A percentile compares a stretch with the other conserved stretches of the same genome.
Conservation (phyloP, 2,329 filamentous ascomycete species). For the Neopestalotiopsis sp. region DNA sequence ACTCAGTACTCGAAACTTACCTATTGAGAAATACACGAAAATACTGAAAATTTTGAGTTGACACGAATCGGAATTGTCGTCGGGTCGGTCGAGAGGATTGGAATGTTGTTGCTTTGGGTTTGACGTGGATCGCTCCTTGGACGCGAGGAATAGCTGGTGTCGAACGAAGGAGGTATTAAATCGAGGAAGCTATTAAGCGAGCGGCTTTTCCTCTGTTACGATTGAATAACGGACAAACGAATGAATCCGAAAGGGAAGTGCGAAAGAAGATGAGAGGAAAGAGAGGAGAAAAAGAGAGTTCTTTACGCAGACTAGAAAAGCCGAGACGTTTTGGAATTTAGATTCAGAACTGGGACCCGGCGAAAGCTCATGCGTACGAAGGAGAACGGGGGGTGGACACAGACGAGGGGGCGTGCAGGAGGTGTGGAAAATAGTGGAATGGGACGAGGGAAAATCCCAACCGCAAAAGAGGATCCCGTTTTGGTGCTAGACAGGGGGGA, state of each 20-base stretch:
- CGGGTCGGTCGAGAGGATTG: constrained; percentile 19
- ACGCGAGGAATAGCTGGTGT: constrained; percentile 7
- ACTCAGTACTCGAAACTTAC: not conserved
- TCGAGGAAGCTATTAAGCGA: constrained; percentile 40
- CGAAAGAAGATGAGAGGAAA: constrained; percentile 27
- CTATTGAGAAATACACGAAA: constrained; percentile 2
- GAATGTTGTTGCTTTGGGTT: constrained; percentile 15
- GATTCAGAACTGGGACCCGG: constrained; percentile 17
- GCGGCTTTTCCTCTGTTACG: constrained; percentile 37
- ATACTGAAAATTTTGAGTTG: constrained; percentile 10
- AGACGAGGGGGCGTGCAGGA: constrained; percentile 1
- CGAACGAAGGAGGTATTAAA: constrained; percentile 35
- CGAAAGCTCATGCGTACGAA: constrained; percentile 6
- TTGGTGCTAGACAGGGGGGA: constrained; percentile 9
- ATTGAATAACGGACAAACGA: constrained; percentile 42
- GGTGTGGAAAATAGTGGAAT: not conserved
- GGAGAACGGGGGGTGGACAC: not conserved
- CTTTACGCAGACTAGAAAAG: constrained; percentile 37
- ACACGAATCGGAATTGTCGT: not conserved
- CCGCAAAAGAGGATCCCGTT: constrained; percentile 13
- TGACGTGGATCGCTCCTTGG: constrained; percentile 18
- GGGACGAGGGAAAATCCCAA: constrained; percentile 14
- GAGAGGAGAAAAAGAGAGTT: constrained; percentile 32
- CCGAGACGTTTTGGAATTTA: constrained; percentile 42
- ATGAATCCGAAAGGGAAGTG: constrained; percentile 41